Conservation (phyloP, 106 monocot species). For the Triglochin maritima region DNA sequence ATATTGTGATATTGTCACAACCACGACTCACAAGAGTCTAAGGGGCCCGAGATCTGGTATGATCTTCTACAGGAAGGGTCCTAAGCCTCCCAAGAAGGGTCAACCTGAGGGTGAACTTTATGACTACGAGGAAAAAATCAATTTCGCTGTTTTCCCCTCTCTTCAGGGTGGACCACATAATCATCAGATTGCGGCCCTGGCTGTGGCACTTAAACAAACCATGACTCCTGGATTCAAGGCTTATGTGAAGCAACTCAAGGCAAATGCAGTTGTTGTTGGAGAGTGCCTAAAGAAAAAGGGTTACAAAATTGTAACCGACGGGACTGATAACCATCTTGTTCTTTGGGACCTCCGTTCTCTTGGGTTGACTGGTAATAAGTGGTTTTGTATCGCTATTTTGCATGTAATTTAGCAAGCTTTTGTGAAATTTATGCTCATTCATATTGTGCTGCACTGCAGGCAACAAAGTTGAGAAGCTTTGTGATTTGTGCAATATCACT, state of each 20-base stretch:
- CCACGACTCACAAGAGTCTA: slow-evolving; percentile 90
- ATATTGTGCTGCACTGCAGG: slow-evolving; percentile 24
- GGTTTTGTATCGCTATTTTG: not conserved
- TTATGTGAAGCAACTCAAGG: slow-evolving; percentile 83
- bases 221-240: slow-evolving; percentile 61
- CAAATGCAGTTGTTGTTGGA: slow-evolving; percentile 70
- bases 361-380: slow-evolving; percentile 76
- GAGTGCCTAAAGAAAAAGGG: slow-evolving; percentile 72
- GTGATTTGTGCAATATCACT: slow-evolving; percentile 86
- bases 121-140: slow-evolving; percentile 84
- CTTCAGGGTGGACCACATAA: slow-evolving; percentile 98
- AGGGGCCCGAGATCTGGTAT: slow-evolving; percentile 90
- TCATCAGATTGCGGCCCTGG: slow-evolving; percentile 86
- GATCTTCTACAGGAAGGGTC: slow-evolving; percentile 98
- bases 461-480: slow-evolving; percentile 96
- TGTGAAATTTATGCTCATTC: not conserved
- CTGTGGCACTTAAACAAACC: slow-evolving; percentile 76
- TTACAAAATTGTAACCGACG: slow-evolving; percentile 78
- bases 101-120: slow-evolving; percentile 73
- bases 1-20: slow-evolving; percentile 79
- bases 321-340: slow-evolving; percentile 92
- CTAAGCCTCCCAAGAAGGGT: slow-evolving; percentile 83
- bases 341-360: slow-evolving; percentile 96
- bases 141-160: slow-evolving; percentile 90
- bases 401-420: not conserved